Conservation (phyloP, 805 yeast genomes). For the Blastobotrys robertii region DNA sequence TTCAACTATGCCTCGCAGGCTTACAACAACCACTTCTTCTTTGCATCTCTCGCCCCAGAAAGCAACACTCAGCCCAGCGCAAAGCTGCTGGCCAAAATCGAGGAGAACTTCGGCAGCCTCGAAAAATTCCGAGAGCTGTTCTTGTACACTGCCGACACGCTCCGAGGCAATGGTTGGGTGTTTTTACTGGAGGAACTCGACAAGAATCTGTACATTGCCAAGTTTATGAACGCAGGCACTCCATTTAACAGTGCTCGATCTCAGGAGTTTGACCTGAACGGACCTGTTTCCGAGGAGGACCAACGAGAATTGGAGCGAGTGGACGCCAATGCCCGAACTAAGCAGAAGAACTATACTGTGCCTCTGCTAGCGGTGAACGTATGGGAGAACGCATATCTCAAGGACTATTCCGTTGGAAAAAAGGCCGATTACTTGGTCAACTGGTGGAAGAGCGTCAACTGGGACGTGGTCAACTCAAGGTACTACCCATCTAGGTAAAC, state of each 20-base stretch:
- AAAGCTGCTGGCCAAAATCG: constrained; percentile 33
- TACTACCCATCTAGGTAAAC: constrained; percentile 8
- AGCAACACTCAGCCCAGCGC: constrained; percentile 25
- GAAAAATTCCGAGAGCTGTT: constrained; percentile 66
- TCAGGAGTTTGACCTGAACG: constrained; percentile 68
- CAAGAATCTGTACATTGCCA: constrained; percentile 50
- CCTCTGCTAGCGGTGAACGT: constrained; percentile 71
- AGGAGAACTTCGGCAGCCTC: constrained; percentile 61
- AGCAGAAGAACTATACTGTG: constrained; percentile 30
- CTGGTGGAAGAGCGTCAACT: constrained; percentile 71
- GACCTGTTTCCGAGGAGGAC: constrained; percentile 42
- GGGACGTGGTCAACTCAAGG: constrained; percentile 41
- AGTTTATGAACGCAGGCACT: constrained; percentile 85
- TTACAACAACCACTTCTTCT: constrained; percentile 84
- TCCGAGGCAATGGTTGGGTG: constrained; percentile 83
- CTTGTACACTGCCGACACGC: constrained; percentile 54
- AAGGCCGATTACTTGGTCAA: constrained; percentile 61
- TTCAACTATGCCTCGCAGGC: constrained; percentile 87
- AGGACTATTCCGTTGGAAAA: constrained; percentile 75
- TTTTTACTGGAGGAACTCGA: constrained; percentile 66
- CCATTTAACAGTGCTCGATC: constrained; percentile 54
- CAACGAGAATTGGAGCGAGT: constrained; percentile 37
- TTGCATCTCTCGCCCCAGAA: constrained; percentile 43
- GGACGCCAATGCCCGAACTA: constrained; percentile 29
- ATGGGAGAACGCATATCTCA: constrained; percentile 84